Conservation (phyloP, 1,284 basidiomycete species). For the Cutaneotrichosporon sp. region DNA sequence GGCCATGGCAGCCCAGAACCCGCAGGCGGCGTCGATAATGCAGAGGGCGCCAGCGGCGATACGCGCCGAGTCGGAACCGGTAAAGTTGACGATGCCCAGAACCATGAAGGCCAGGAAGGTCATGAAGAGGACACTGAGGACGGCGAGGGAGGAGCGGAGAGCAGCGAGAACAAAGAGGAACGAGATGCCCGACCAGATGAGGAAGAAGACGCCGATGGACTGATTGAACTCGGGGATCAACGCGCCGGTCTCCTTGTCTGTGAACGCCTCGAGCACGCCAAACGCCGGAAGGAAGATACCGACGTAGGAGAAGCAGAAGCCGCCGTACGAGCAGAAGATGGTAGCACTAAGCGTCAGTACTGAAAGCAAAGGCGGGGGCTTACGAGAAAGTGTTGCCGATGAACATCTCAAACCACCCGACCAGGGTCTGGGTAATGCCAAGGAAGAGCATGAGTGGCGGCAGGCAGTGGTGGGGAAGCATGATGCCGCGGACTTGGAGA, state of each 20-base stretch:
- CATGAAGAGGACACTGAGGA: conserved; percentile 15
- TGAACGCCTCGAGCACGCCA: conserved; percentile 11
- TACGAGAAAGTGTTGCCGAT: conserved; percentile 20
- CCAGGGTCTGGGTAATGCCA: conserved; percentile 18
- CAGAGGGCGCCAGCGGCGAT: conserved; percentile 10
- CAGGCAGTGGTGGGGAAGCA: conserved; percentile 6
- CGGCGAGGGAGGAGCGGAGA: conserved; percentile 19
- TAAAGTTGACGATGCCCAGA: conserved; percentile 8
- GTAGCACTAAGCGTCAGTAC: conserved; percentile 11
- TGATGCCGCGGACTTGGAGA: conserved; percentile 13
- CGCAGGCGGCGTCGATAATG: conserved; percentile 9
- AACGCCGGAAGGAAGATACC: conserved; percentile 11
- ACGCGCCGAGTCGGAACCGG: neutral
- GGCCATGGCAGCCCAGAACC: conserved; percentile 18
- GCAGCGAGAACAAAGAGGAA: conserved; percentile 16
- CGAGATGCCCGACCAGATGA: conserved; percentile 14
- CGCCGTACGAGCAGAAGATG: conserved; percentile 17
- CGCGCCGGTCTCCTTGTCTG: conserved; percentile 7
- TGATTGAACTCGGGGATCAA: conserved; percentile 18
- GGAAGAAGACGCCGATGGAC: conserved; percentile 13
- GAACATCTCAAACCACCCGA: conserved; percentile 23
- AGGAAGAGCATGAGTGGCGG: conserved; percentile 17
- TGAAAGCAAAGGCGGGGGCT: too few species aligned
- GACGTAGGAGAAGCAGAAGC: conserved; percentile 15
- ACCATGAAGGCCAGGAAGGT: conserved; percentile 6